Evolutionary conservation across 495 filamentous ascomycete genomes (phyloP), one percentile per base, ranked within the genome.

Genomic region (Durotheca rogersii): DNA sequence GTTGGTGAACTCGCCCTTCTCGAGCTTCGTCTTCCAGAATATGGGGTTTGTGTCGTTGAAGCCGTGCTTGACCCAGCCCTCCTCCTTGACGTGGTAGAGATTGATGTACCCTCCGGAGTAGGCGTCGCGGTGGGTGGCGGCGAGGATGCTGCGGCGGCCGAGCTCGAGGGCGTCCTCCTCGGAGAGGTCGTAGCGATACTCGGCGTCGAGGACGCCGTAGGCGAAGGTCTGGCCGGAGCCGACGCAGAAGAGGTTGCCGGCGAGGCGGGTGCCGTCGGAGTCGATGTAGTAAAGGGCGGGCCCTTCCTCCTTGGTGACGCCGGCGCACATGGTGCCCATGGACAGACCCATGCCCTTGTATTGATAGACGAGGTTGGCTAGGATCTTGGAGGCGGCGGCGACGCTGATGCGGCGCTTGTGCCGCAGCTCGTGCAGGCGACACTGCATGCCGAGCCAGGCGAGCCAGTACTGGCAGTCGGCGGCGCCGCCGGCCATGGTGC

Each of bases 401-500:
- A 98, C 93, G 39, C 88, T 89, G 74, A 98, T 98, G 60, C 93
- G 89, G 67, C 90, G 92, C 77, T 97, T 97, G 80, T 97, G 93
- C 51, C 93, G 89, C 60, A 98, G 92, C 76, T 98, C 93, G 72
- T 97, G 93, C 52, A 98, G 86, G 40, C 93, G 92, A 74, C 93
- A 98, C 77, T 97, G 90, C 85, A 97, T 94, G 51, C 93, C 93
- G 56, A 98, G 80, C 79, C 95, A 98, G 65, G 88, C 89, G 58
- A 98, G 85, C 93, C 93, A 98, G 78, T 95, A 97, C 83, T 97
- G 93, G 75, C 93, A 98, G 75, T 98, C 93, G 64, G 93, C 93
- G 63, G 93, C 93, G 74, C 94, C 94, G 67, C 93, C 93, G 51
- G 93, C 93, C 93, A 98, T 96, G 51, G 93, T 98, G 34, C 94